Evolutionary conservation across 352 stramenopile species (phyloP).

Genomic region (Phytophthora kernoviae): DNA sequence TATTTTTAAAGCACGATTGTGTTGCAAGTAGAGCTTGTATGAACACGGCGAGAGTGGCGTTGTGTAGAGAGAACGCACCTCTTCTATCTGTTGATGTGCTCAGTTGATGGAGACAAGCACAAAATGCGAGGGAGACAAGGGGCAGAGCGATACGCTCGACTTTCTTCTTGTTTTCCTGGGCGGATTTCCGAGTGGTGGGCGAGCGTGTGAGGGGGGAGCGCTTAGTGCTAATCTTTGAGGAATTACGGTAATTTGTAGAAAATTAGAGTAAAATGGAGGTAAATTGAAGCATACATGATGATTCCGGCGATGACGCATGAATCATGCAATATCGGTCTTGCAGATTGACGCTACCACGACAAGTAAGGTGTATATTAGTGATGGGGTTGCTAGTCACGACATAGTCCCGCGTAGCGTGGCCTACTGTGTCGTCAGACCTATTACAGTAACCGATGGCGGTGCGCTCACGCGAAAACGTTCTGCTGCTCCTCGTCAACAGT

Average conservation of each 20-base stretch:
- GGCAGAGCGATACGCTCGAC: not conserved
- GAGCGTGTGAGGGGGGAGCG: not conserved
- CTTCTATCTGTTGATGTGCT: conserved; percentile 5
- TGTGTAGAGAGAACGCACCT: conserved; percentile 18
- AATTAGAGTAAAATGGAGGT: not conserved
- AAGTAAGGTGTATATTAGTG: not conserved
- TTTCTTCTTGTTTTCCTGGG: conserved; percentile 30
- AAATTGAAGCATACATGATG: too few species aligned
- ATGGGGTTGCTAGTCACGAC: not conserved
- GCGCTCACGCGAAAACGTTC: conserved; percentile 74
- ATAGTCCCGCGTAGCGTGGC: not conserved
- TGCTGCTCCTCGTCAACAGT: conserved; percentile 93
- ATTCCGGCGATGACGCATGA: too few species aligned
- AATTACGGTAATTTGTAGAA: not conserved
- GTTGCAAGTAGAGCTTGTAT: conserved; percentile 9
- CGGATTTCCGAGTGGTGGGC: conserved; percentile 19
- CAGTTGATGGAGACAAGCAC: not conserved
- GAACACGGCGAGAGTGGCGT: not conserved
- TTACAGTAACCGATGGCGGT: not conserved
- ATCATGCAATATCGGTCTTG: too few species aligned
- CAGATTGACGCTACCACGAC: not conserved
- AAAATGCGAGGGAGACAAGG: conserved; percentile 10
- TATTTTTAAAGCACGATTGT: conserved; percentile 4
- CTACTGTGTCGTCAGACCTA: not conserved
- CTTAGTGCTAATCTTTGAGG: not conserved